phyloP scores from a whole-genome alignment of 805 yeast genomes.

The Naumovozyma castellii region DNA sequence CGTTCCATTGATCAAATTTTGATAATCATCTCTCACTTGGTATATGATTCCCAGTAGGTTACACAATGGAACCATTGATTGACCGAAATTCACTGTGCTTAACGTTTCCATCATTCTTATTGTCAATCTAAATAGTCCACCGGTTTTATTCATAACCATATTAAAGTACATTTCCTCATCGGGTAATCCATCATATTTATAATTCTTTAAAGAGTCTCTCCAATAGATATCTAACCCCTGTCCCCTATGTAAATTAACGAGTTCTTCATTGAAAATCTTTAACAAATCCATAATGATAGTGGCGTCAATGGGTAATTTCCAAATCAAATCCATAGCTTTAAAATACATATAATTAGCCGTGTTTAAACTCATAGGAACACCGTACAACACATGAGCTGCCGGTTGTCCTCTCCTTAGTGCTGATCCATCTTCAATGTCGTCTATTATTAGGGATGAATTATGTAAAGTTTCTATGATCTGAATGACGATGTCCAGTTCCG shows the following conservation, averaged over 20 bases:
- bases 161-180: conserved; percentile 52
- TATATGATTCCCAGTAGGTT: conserved; percentile 73
- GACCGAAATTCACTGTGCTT: conserved; percentile 4
- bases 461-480: conserved; percentile 51
- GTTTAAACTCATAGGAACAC: conserved; percentile 72
- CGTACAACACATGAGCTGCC: conserved; percentile 69
- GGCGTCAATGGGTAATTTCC: conserved; percentile 22
- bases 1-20: conserved; percentile 46
- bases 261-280: conserved; percentile 53
- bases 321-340: conserved; percentile 47
- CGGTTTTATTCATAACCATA: conserved; percentile 86
- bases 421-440: conserved; percentile 82
- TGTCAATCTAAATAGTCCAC: conserved; percentile 75
- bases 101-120: conserved; percentile 48
- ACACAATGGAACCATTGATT: conserved; percentile 48
- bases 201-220: conserved; percentile 48
- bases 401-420: conserved; percentile 64
- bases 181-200: conserved; percentile 36
- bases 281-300: conserved; percentile 19
- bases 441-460: conserved; percentile 60
- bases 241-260: conserved; percentile 76
- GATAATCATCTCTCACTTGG: conserved; percentile 78
- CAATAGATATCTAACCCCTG: conserved; percentile 86
- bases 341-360: conserved; percentile 79
- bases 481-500: conserved; percentile 33